These are phyloP conservation scores for Talaromyces sp. DNA, from an alignment of 2,329 filamentous ascomycete species.

Conservation along the genomic window DNA sequence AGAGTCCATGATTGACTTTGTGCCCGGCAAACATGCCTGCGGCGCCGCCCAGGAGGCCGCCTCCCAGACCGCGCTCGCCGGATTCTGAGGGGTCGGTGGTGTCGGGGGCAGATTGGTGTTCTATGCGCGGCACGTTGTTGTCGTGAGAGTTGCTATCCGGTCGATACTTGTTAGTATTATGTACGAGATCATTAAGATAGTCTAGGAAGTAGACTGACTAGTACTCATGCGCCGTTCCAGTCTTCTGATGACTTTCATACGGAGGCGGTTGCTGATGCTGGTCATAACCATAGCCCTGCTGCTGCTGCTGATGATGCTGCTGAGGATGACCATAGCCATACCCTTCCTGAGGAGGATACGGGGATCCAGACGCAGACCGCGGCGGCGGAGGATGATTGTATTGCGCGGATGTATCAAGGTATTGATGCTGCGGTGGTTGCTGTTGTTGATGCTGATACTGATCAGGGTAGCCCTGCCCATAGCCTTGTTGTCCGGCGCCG, in stretches of 20 bases:
- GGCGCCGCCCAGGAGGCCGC: conserved; percentile 55
- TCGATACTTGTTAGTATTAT: background rate
- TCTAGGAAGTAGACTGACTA: background rate
- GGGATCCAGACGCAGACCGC: conserved; percentile 19
- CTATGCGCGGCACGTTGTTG: conserved; percentile 7
- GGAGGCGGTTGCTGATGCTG: background rate
- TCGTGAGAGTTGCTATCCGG: background rate
- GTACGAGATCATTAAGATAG: background rate
- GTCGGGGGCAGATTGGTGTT: conserved; percentile 22
- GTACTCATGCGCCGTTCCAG: conserved; percentile 15
- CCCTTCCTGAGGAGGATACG: conserved; percentile 32
- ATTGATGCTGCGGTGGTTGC: conserved; percentile 22
- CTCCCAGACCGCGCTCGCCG: conserved; percentile 57
- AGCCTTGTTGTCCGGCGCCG: background rate
- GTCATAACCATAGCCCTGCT: background rate
- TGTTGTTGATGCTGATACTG: conserved; percentile 9
- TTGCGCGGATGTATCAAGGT: background rate
- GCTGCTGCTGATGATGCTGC: background rate
- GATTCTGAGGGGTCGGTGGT: conserved; percentile 35
- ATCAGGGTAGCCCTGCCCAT: conserved; percentile 12
- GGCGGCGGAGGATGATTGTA: conserved; percentile 12
- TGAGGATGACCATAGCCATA: conserved; percentile 30
- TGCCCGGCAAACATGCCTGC: conserved; percentile 58
- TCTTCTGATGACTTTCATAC: background rate
- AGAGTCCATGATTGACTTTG: conserved; percentile 54